Evolutionary conservation across 2,329 filamentous ascomycete species (phyloP).

Genomic region (Cladosporium sp.): DNA sequence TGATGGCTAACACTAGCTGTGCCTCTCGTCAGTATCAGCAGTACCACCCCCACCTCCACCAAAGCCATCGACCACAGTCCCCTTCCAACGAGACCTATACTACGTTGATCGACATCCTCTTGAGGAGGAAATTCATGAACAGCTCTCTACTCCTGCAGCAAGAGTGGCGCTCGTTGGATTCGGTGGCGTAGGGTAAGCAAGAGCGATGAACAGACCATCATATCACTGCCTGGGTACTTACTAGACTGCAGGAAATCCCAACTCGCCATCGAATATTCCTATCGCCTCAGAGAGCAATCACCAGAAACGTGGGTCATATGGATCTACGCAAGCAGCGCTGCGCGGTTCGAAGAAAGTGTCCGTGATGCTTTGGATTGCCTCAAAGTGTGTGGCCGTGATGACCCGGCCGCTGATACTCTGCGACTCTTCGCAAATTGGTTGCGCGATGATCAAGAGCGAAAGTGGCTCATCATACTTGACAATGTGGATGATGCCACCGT

Average conservation of each 20-base stretch:
- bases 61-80: slow-evolving; percentile 12
- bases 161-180: slow-evolving; percentile 20
- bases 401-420: not conserved
- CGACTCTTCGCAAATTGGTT: slow-evolving; percentile 18
- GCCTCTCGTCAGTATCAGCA: too few relatives aligned
- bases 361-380: slow-evolving; percentile 16
- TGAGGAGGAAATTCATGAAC: slow-evolving; percentile 10
- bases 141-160: slow-evolving; percentile 13
- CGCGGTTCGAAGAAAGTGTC: slow-evolving; percentile 18
- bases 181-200: slow-evolving; percentile 24
- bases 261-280: slow-evolving; percentile 23
- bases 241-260: slow-evolving; percentile 22
- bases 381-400: not conserved
- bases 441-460: not conserved
- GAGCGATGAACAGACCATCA: not conserved
- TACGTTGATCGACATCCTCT: slow-evolving; percentile 19
- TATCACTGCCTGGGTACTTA: too few relatives aligned
- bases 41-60: too few relatives aligned
- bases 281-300: slow-evolving; percentile 7
- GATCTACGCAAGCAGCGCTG: slow-evolving; percentile 22
- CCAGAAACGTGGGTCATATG: slow-evolving; percentile 23
- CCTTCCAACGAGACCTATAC: slow-evolving; percentile 19
- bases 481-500: slow-evolving; percentile 21
- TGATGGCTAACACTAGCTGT: too few relatives aligned
- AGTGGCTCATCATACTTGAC: slow-evolving; percentile 25